phyloP scores from a whole-genome alignment of 805 yeast genomes.

The Yarrowia bubula region DNA sequence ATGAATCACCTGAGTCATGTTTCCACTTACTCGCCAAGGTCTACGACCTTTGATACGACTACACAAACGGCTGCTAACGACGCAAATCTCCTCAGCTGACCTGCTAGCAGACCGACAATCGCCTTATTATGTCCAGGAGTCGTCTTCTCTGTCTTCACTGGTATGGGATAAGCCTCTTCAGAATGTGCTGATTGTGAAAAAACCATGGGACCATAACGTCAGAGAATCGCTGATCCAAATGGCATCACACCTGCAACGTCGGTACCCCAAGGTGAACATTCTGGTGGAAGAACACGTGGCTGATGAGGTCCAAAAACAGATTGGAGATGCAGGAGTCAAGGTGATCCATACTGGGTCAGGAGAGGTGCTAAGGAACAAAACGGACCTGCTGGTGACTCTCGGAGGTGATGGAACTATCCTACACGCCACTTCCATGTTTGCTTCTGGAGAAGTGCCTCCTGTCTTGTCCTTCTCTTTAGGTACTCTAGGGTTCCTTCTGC shows the following conservation, averaged over 20 bases:
- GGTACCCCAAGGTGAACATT: slow-evolving; percentile 71
- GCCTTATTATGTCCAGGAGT: slow-evolving; percentile 19
- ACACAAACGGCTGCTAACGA: not conserved
- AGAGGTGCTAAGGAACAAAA: slow-evolving; percentile 56
- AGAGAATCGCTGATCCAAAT: slow-evolving; percentile 64
- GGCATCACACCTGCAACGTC: slow-evolving; percentile 42
- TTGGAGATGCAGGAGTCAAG: slow-evolving; percentile 24
- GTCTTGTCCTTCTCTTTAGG: slow-evolving; percentile 86
- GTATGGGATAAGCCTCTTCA: slow-evolving; percentile 71
- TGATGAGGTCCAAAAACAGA: slow-evolving; percentile 52
- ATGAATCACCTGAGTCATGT: slow-evolving; percentile 8
- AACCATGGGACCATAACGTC: slow-evolving; percentile 72
- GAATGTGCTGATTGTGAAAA: slow-evolving; percentile 77
- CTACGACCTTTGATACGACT: too few relatives aligned
- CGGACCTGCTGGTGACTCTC: slow-evolving; percentile 78
- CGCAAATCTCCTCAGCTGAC: not conserved
- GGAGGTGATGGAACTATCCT: slow-evolving; percentile 98
- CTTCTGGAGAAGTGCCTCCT: slow-evolving; percentile 71
- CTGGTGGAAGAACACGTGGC: slow-evolving; percentile 74
- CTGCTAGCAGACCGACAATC: slow-evolving; percentile 14
- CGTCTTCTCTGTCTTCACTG: slow-evolving; percentile 37
- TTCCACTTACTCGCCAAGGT: not conserved
- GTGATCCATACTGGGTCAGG: slow-evolving; percentile 56
- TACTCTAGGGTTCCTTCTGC: slow-evolving; percentile 82
- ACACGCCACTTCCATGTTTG: slow-evolving; percentile 76